Evolutionary conservation across 148 eudicot genomes (phyloP).

Genomic region (Amaranthus palmeri): DNA sequence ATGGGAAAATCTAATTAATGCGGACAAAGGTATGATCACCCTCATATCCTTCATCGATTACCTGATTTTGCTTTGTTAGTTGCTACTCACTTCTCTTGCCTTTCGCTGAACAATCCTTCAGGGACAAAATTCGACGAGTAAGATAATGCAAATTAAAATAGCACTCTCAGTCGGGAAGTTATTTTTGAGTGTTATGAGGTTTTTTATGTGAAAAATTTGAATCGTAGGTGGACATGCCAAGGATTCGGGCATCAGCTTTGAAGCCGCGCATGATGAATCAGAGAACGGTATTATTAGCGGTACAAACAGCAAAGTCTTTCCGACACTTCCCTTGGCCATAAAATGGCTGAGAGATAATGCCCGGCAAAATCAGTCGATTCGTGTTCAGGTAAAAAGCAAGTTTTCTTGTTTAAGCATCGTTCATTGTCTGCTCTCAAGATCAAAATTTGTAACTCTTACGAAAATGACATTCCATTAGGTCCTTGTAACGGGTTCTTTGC

Average conservation of each 20-base stretch:
- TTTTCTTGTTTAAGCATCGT: not conserved
- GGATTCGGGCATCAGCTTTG: conserved; percentile 29
- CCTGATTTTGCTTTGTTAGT: not conserved
- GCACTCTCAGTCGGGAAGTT: not conserved
- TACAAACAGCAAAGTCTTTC: conserved; percentile 69
- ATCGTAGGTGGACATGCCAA: conserved; percentile 44
- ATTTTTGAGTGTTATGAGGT: not conserved
- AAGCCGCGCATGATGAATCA: conserved; percentile 38
- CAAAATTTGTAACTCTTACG: not conserved
- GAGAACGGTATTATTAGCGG: conserved; percentile 36
- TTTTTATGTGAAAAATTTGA: not conserved
- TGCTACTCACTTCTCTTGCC: not conserved
- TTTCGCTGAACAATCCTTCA: not conserved
- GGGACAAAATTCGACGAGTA: not conserved
- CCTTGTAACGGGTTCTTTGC: conserved; percentile 87
- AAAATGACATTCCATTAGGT: conserved; percentile 43
- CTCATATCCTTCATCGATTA: not conserved
- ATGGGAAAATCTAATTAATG: conserved; percentile 65
- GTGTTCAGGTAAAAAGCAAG: conserved; percentile 56
- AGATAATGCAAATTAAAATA: not conserved
- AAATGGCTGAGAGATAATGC: conserved; percentile 80
- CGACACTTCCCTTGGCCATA: conserved; percentile 83
- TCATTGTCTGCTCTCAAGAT: not conserved
- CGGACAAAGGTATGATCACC: conserved; percentile 51
- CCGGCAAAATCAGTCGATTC: conserved; percentile 59